These are phyloP conservation scores for Uronychia binucleata DNA, from an alignment of 73 alveolate species.

Conservation along the genomic window DNA sequence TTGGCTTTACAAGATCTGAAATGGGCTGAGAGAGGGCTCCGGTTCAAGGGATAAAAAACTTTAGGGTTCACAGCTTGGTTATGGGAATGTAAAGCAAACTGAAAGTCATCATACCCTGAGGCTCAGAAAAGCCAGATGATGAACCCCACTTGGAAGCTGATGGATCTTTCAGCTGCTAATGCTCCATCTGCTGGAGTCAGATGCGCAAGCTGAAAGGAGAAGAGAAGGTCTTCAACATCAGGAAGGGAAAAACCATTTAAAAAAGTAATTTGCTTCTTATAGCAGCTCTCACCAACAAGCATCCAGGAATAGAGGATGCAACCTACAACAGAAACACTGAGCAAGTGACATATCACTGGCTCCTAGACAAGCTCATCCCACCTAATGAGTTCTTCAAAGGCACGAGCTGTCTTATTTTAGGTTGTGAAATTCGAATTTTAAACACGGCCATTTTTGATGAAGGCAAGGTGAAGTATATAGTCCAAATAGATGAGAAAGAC, in stretches of 20 bases:
- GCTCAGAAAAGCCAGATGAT: not conserved
- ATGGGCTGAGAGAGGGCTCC: too few species aligned
- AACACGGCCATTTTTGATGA: not conserved
- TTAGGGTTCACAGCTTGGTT: too few species aligned
- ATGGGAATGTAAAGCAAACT: too few species aligned
- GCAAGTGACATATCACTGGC: not conserved
- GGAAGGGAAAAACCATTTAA: not conserved
- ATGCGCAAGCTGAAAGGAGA: not conserved
- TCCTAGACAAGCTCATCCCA: not conserved
- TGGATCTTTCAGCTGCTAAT: not conserved
- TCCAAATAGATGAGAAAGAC: not conserved
- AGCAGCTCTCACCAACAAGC: not conserved
- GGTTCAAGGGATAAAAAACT: too few species aligned
- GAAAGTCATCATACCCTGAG: too few species aligned
- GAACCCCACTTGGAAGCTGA: not conserved
- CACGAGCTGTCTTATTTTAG: too few species aligned
- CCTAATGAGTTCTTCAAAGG: slow-evolving; percentile 3
- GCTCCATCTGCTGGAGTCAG: not conserved
- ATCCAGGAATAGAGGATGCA: not conserved
- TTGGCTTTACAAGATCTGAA: too few species aligned
- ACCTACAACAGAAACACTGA: not conserved
- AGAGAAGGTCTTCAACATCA: not conserved
- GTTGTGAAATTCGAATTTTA: slow-evolving; percentile 4
- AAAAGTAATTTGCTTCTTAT: not conserved
- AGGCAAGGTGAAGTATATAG: slow-evolving; percentile 1